Evolutionary conservation across 805 yeast species (phyloP), one percentile per base, ranked within the genome.

Genomic region (Yarrowia osloensis): DNA sequence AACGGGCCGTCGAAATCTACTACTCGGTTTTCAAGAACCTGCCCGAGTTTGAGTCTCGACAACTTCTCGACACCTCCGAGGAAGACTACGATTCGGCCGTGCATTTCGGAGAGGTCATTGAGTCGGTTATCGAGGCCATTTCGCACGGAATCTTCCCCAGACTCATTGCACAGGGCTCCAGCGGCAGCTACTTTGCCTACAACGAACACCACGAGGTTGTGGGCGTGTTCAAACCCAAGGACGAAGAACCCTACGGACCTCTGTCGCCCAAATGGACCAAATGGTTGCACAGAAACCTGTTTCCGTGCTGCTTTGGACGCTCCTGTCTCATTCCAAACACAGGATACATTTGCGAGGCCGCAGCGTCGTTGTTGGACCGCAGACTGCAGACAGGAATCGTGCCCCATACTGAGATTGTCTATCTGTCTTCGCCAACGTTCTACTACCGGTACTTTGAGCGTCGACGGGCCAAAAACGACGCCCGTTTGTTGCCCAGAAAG

Each of bases 241-340:
- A 88, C 74, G 93, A 88, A 74, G 92, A 88, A 71, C 93, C 92
- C 0, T 88, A 88, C 73, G 93, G 92, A 0, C 90, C 91, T 1
- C 73, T 88, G 65, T 85, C 89, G 4, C 92, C 93, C 0, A 88
- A 88, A 73, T 87, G 92, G 91, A 84, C 89, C 1, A 88, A 88
- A 75, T 88, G 93, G 92, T 74, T 87, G 3, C 92, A 88, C 73
- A 75, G 92, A 70, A 88, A 88, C 29, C 81, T 88, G 69, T 88
- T 88, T 67, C 93, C 93, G 2, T 88, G 91, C 71, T 88, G 87
- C 73, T 88, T 88, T 76, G 92, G 93, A 4, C 75, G 93, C 65
- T 82, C 88, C 35, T 88, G 92, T 73, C 76, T 88, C 61, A 87
- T 88, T 29, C 91, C 91, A 0, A 88, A 88, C 74, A 79, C 86